Conservation (phyloP, 139 green algal species). For the Mychonastes homosphaera region DNA sequence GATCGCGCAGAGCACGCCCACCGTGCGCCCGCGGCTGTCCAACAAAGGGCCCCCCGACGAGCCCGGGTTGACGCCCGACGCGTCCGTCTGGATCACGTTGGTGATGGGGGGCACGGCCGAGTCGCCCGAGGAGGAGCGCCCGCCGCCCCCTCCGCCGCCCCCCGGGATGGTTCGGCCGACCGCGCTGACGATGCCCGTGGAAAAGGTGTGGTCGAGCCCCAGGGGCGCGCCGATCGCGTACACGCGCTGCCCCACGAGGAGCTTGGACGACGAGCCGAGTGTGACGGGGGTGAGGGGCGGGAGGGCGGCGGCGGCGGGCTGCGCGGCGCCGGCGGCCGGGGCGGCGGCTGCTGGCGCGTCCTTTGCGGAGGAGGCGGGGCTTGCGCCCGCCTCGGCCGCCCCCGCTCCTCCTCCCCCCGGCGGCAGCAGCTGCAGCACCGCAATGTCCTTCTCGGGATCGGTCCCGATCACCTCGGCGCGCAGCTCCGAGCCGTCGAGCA, state of each 20-base stretch:
- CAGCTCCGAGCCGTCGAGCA: not conserved
- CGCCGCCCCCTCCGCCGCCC: too few relatives aligned
- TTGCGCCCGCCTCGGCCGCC: too few relatives aligned
- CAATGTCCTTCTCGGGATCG: slow-evolving; percentile 60
- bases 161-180: too few relatives aligned
- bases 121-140: too few relatives aligned
- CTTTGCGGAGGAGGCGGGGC: too few relatives aligned
- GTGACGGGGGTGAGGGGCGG: slow-evolving; percentile 18
- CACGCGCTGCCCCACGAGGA: slow-evolving; percentile 56
- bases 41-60: slow-evolving; percentile 48
- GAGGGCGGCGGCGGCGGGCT: slow-evolving; percentile 1
- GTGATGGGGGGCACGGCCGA: slow-evolving; percentile 9
- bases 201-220: slow-evolving; percentile 63
- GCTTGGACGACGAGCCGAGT: slow-evolving; percentile 18
- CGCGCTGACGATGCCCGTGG: too few relatives aligned
- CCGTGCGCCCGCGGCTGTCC: slow-evolving; percentile 28
- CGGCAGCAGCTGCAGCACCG: slow-evolving; percentile 58
- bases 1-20: slow-evolving; percentile 66
- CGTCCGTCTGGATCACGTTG: slow-evolving; percentile 23
- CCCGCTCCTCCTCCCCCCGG: too few relatives aligned
- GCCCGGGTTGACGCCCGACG: too few relatives aligned
- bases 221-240: slow-evolving; percentile 63
- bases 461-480: slow-evolving; percentile 34
- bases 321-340: slow-evolving; percentile 17
- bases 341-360: too few relatives aligned